These are phyloP conservation scores for Ceratobasidium sp. DNA, from an alignment of 1,284 basidiomycete genomes.

Conservation along the genomic window DNA sequence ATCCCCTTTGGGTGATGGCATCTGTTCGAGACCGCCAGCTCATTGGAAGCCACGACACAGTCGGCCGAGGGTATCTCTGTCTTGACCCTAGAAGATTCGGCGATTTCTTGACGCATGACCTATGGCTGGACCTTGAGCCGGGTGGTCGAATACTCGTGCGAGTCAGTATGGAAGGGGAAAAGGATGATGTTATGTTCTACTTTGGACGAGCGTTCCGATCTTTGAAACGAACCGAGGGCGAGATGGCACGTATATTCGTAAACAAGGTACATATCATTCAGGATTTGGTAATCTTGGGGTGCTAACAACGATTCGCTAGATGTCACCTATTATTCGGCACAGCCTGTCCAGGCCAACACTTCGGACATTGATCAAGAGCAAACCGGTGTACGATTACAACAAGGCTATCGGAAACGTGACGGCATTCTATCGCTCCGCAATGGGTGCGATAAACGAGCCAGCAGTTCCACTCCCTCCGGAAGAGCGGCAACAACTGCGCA, in stretches of 20 bases:
- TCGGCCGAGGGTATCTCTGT: conserved; percentile 93
- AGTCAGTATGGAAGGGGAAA: conserved; percentile 98
- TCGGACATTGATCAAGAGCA: conserved; percentile 79
- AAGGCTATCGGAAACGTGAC: conserved; percentile 84
- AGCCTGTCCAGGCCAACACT: conserved; percentile 86
- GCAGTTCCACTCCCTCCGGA: conserved; percentile 79
- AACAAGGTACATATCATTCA: conserved; percentile 80
- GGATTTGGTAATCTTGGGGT: neutral
- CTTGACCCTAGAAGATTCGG: conserved; percentile 91
- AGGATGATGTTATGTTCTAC: conserved; percentile 97
- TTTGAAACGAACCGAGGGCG: conserved; percentile 92
- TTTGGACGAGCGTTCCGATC: conserved; percentile 97
- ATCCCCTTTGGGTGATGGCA: conserved; percentile 94
- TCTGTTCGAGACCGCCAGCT: conserved; percentile 92
- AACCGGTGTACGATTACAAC: conserved; percentile 82
- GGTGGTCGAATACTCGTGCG: conserved; percentile 88
- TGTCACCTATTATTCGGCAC: conserved; percentile 94
- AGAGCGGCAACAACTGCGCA: conserved; percentile 73
- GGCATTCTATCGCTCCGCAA: conserved; percentile 81
- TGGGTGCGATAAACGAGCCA: conserved; percentile 77
- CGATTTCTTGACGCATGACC: conserved; percentile 91
- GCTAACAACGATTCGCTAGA: conserved; percentile 66
- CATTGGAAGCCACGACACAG: conserved; percentile 90
- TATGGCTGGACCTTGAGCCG: conserved; percentile 93
- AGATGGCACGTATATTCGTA: conserved; percentile 97